A percentile compares a stretch with the other conserved stretches of the same genome.
These are phyloP conservation scores for Elongisporangium undulatum DNA, from an alignment of 352 stramenopile species.

Conservation along the genomic window DNA sequence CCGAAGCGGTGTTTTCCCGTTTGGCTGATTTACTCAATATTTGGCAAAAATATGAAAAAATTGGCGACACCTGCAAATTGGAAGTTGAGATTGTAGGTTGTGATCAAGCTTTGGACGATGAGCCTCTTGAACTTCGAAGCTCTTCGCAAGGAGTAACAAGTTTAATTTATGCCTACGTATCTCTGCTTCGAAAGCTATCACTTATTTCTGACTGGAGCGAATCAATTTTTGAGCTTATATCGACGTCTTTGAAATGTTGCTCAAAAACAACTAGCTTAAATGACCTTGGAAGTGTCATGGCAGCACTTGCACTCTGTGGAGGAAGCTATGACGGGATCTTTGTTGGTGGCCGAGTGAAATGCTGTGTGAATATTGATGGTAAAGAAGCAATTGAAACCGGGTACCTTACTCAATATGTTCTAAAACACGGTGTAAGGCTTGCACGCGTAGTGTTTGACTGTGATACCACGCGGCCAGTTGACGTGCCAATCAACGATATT, in stretches of 20 bases:
- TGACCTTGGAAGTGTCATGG: conserved; percentile 19
- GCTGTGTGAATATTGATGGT: conserved; percentile 66
- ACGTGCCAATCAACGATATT: conserved; percentile 52
- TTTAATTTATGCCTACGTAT: conserved; percentile 40
- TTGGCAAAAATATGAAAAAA: conserved; percentile 30
- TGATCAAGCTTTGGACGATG: conserved; percentile 3
- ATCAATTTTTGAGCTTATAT: conserved; percentile 22
- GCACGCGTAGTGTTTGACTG: conserved; percentile 69
- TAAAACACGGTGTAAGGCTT: conserved; percentile 32
- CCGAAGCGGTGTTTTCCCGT: conserved; percentile 30
- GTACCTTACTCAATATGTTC: conserved; percentile 47
- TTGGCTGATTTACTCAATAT: conserved; percentile 33
- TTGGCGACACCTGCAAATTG: conserved; percentile 11
- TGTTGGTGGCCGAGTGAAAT: conserved; percentile 58
- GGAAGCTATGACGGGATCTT: conserved; percentile 43
- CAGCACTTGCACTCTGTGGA: conserved; percentile 48
- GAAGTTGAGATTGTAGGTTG: neutral
- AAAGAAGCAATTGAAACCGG: conserved; percentile 73
- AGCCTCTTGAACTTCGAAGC: conserved; percentile 30
- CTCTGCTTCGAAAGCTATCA: conserved; percentile 33
- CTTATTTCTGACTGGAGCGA: conserved; percentile 26
- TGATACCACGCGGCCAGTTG: conserved; percentile 40
- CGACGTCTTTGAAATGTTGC: conserved; percentile 1
- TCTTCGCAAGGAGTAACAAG: conserved; percentile 40
- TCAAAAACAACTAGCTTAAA: neutral